phyloP scores from a whole-genome alignment of 148 eudicot species.

The Chenopodium album region DNA sequence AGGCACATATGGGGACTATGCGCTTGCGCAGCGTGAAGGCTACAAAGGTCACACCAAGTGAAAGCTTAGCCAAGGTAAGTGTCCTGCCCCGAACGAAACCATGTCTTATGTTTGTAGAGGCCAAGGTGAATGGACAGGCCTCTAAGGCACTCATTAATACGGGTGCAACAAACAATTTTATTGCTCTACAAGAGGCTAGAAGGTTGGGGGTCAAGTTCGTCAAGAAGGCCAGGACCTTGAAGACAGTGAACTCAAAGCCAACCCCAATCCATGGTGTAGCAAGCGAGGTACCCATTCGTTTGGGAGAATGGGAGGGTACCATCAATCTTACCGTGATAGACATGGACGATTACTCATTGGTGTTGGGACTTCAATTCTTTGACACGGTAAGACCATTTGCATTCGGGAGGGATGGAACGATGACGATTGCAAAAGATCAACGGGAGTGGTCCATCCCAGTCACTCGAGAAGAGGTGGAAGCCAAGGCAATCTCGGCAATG shows the following conservation, averaged over 20 bases:
- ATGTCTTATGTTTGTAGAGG: neutral
- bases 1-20: no score
- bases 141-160: neutral
- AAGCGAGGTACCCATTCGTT: no score
- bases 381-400: neutral
- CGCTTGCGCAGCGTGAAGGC: no score
- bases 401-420: neutral
- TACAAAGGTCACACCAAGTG: no score
- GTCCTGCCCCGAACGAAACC: neutral
- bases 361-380: neutral
- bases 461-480: neutral
- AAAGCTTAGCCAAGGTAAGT: no score
- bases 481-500: neutral
- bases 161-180: neutral
- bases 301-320: no score
- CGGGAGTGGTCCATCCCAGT: neutral
- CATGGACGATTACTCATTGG: no score
- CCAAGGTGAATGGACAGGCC: neutral
- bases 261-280: no score
- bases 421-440: neutral
- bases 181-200: neutral
- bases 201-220: neutral
- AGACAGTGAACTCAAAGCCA: no score
- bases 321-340: no score
- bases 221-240: no score